phyloP scores from a whole-genome alignment of 78 protist species.

The Dictyostelium capitatum region DNA sequence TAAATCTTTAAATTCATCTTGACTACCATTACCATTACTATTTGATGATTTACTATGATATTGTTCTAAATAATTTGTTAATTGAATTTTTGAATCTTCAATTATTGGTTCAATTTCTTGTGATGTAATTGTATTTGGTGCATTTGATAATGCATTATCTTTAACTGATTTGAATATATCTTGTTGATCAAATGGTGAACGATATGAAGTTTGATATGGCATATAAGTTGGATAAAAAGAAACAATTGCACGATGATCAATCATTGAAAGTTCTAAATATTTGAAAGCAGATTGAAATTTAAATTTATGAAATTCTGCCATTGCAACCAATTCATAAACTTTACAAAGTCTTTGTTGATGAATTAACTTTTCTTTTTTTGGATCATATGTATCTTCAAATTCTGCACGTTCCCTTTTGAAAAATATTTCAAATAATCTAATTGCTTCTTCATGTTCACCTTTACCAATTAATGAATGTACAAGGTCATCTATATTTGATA shows the following conservation, averaged over 20 bases:
- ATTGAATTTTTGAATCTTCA: slow-evolving; percentile 20
- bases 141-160: neutral
- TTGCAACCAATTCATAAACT: slow-evolving; percentile 50
- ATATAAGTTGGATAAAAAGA: slow-evolving; percentile 18
- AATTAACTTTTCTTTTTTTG: slow-evolving; percentile 17
- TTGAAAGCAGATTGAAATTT: slow-evolving; percentile 23
- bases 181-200: neutral
- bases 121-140: neutral
- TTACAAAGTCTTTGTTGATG: slow-evolving; percentile 26
- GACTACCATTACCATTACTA: too few species aligned
- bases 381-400: slow-evolving; percentile 46
- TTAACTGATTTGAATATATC: neutral
- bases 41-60: neutral
- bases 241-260: slow-evolving; percentile 34
- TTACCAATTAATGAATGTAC: slow-evolving; percentile 9
- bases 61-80: slow-evolving; percentile 6
- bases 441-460: slow-evolving; percentile 71
- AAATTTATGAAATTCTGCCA: slow-evolving; percentile 30
- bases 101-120: neutral
- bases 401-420: slow-evolving; percentile 11
- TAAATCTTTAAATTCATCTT: slow-evolving; percentile 36
- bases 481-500: slow-evolving; percentile 22
- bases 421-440: slow-evolving; percentile 48
- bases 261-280: neutral
- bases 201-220: slow-evolving; percentile 17